phyloP scores from a whole-genome alignment of 177 flowering plant species.

The Vitis hybrid region DNA sequence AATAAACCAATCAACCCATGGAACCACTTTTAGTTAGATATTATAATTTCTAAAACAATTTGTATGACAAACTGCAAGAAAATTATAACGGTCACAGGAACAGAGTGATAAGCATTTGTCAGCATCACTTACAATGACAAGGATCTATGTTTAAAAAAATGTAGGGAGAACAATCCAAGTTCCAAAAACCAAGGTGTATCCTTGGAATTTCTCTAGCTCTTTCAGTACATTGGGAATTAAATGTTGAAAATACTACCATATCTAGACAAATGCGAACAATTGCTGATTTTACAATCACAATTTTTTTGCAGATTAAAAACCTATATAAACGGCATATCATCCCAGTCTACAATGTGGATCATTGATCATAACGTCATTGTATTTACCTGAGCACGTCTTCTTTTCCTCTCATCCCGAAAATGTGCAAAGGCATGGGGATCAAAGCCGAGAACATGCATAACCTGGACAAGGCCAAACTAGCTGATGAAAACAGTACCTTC shows the following conservation, averaged over 20 bases:
- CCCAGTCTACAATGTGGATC: too few species aligned
- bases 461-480: conserved; percentile 41
- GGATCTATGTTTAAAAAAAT: background rate
- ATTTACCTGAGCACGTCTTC: conserved; percentile 83
- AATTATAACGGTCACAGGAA: background rate
- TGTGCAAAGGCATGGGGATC: conserved; percentile 99
- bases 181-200: too few species aligned
- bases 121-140: conserved; percentile 1
- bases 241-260: too few species aligned
- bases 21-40: background rate
- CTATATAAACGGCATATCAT: too few species aligned
- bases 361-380: too few species aligned
- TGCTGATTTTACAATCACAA: too few species aligned
- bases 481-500: conserved; percentile 6
- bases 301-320: too few species aligned
- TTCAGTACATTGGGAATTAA: too few species aligned
- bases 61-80: background rate
- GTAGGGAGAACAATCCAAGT: too few species aligned
- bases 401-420: conserved; percentile 97
- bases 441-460: conserved; percentile 99
- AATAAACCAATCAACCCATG: background rate
- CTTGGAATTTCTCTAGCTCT: too few species aligned
- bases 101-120: background rate
- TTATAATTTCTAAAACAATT: background rate
- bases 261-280: too few species aligned